Evolutionary conservation across 306 rosid species (phyloP).

Genomic region (Sechiopsis laciniata): DNA sequence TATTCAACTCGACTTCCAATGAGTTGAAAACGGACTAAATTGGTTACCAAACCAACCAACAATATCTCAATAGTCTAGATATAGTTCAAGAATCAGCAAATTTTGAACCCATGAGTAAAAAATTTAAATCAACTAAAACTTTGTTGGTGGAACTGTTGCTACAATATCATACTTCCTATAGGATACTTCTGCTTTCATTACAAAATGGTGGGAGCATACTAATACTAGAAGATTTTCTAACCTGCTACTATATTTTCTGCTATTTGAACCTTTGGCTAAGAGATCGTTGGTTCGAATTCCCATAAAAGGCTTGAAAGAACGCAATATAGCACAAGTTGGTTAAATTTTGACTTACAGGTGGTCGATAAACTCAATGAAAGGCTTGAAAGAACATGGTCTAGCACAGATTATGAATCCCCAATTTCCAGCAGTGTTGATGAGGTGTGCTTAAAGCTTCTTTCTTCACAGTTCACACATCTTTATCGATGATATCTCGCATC

Average conservation of each 20-base stretch:
- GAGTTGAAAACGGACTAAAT: neutral
- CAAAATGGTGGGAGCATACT: slow-evolving; percentile 1
- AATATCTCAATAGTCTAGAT: neutral
- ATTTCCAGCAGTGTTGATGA: neutral
- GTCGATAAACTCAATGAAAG: neutral
- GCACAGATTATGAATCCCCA: neutral
- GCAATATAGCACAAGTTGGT: neutral
- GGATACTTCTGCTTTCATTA: neutral
- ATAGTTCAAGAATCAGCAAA: no score
- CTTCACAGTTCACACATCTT: slow-evolving; percentile 46
- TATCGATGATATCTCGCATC: slow-evolving; percentile 82
- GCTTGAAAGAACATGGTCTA: neutral
- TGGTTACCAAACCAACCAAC: neutral
- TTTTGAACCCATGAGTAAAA: neutral
- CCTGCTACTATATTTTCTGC: neutral
- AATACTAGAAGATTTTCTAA: neutral
- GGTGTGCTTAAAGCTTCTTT: neutral
- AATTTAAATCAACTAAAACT: neutral
- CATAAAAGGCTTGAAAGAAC: no score
- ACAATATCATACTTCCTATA: neutral
- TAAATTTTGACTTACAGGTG: slow-evolving; percentile 4
- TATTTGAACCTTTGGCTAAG: neutral
- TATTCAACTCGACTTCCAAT: neutral
- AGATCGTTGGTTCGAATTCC: no score
- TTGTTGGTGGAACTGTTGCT: neutral